A percentile compares a stretch with the other conserved stretches of the same genome.
phyloP scores from a whole-genome alignment of 2,329 filamentous ascomycete genomes.

The Cordyceps tenuipes region DNA sequence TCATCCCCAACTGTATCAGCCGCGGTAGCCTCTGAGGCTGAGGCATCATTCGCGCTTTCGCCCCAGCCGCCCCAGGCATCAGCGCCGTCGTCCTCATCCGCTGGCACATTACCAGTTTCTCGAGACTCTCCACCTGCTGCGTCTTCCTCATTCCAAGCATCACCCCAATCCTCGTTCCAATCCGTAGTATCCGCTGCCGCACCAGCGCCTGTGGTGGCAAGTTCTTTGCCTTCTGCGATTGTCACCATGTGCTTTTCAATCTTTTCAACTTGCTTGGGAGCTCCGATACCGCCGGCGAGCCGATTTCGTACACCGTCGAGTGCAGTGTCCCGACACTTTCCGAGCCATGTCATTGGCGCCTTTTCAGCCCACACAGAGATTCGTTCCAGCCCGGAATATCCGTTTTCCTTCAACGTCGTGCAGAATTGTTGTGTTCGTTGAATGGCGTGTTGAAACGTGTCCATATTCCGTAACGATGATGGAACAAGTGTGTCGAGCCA shows the following conservation, averaged over 20 bases:
- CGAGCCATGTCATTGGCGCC: constrained; percentile 76
- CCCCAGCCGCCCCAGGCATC: constrained; percentile 85
- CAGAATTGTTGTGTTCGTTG: constrained; percentile 57
- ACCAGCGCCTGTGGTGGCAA: constrained; percentile 46
- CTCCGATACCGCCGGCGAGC: constrained; percentile 58
- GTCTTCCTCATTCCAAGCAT: constrained; percentile 69
- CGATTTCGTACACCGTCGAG: constrained; percentile 66
- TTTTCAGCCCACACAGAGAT: constrained; percentile 73
- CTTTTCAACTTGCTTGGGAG: constrained; percentile 65
- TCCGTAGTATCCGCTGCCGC: constrained; percentile 44
- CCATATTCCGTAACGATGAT: constrained; percentile 61
- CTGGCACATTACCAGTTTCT: constrained; percentile 12
- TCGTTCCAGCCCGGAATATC: constrained; percentile 54
- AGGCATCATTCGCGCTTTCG: constrained; percentile 33
- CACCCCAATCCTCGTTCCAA: constrained; percentile 71
- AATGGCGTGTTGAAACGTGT: constrained; percentile 63
- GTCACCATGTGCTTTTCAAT: constrained; percentile 77
- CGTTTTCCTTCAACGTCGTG: constrained; percentile 48
- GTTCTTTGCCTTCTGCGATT: constrained; percentile 54
- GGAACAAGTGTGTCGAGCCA: constrained; percentile 77
- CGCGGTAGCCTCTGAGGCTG: constrained; percentile 14
- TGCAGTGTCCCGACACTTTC: constrained; percentile 70
- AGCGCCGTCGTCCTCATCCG: constrained; percentile 34
- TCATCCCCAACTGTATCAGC: constrained; percentile 30
- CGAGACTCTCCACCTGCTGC: constrained; percentile 21